Evolutionary conservation across 2,329 filamentous ascomycete species (phyloP), one percentile per base, ranked within the genome.

Genomic region (Ceratocystis smalleyi): DNA sequence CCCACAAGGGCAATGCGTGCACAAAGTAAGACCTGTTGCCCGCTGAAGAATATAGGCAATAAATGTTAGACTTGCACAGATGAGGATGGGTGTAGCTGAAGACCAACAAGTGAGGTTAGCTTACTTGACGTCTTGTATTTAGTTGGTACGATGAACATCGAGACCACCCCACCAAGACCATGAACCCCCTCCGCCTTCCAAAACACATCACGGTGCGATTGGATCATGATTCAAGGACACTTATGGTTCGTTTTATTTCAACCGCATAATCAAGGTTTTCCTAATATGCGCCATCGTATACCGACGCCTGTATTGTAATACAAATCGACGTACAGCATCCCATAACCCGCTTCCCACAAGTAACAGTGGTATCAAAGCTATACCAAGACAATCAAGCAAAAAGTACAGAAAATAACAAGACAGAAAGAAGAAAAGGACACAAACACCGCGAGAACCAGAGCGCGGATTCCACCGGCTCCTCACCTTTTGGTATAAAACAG

Each of bases 21-120:
- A 71, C 43, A 69, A 70, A 35, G 70, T 73, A 55, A 83, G 75
- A 3, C 77, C 73, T 79, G 82, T 81, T 55, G 63, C 35, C 47
- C 6, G 12, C 5, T 24, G 15, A 17, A n/a, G 8, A n/a, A 57
- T 35, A 51, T 57, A 32, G 19, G 22, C 10, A 54, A 40, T 12
- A 3, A 5, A 24, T 10, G 35, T 57, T 59, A 24, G 51, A 49
- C 43, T 40, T 27, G 1, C 35, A 2, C 17, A 45, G 7, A 22
- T 49, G 19, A 59, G 3, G 43, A 12, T 27, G 22, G n/a, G 32
- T 49, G 17, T 55, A n/a, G 5, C 22, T 22, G 1, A 30, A 30
- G 3, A 62, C n/a, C 27, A n/a, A 24, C 15, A 32, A 22, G 15
- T 51, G 3, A 4, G 12, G 8, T 54, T 54, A 10, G 12, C n/a